Conservation (phyloP, 2,329 filamentous ascomycete genomes). For the Emmonsiellopsis sp. region DNA sequence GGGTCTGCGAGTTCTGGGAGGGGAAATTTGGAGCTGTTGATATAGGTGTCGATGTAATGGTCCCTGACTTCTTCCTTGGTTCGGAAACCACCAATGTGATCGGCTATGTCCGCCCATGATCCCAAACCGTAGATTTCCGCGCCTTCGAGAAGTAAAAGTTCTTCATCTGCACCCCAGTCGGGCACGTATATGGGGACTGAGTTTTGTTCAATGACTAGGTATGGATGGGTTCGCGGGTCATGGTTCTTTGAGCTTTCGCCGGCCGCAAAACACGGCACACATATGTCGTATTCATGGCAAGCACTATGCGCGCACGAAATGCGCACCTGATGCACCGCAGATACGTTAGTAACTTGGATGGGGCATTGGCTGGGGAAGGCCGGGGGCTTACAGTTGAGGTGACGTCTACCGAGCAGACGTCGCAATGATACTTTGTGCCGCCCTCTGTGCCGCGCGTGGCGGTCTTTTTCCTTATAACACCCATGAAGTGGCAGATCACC, state of each 20-base stretch:
- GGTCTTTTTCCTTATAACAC: constrained; percentile 93
- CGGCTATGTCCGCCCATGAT: constrained; percentile 95
- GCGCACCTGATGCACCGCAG: constrained; percentile 56
- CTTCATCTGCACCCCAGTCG: constrained; percentile 96
- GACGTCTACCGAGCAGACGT: constrained; percentile 92
- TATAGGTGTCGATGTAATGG: constrained; percentile 82
- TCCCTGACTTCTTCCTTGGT: constrained; percentile 92
- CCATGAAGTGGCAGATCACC: constrained; percentile 49
- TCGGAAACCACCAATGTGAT: constrained; percentile 93
- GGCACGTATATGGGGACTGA: constrained; percentile 92
- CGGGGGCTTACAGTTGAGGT: constrained; percentile 72
- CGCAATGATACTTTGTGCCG: constrained; percentile 92
- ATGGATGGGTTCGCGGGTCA: constrained; percentile 77
- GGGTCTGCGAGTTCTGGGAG: constrained; percentile 80
- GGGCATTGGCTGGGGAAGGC: not conserved
- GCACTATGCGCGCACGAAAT: constrained; percentile 78
- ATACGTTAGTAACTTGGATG: not conserved
- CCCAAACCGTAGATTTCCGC: constrained; percentile 93
- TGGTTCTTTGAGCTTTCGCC: constrained; percentile 75
- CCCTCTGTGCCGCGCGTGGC: constrained; percentile 76
- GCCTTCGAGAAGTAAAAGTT: constrained; percentile 84
- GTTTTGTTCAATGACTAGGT: constrained; percentile 93
- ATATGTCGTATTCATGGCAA: constrained; percentile 93
- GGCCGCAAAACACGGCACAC: constrained; percentile 85
- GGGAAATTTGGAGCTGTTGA: constrained; percentile 76